Evolutionary conservation across 176 grass and related monocot genomes (phyloP).

Genomic region (Metroxylon sagu): DNA sequence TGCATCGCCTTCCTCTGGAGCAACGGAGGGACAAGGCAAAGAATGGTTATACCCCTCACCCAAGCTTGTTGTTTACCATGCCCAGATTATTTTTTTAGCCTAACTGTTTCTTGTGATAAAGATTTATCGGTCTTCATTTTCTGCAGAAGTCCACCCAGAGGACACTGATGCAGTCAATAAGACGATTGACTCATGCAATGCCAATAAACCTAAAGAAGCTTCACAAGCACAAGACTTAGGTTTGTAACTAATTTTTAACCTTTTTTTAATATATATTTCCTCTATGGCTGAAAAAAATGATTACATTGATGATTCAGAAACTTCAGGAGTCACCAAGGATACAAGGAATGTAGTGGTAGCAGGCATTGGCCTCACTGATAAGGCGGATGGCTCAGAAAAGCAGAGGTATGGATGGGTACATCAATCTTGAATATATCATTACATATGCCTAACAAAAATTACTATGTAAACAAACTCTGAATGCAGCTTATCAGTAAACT

Average conservation of each 20-base stretch:
- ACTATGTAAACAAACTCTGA: too few species aligned
- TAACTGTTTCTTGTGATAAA: too few species aligned
- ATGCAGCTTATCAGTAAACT: too few species aligned
- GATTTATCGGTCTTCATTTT: neutral
- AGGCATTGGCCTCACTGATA: slow-evolving; percentile 16
- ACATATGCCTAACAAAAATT: too few species aligned
- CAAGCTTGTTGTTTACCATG: slow-evolving; percentile 4
- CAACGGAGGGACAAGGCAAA: slow-evolving; percentile 52
- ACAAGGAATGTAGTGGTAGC: slow-evolving; percentile 4
- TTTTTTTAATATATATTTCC: too few species aligned
- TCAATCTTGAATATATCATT: too few species aligned
- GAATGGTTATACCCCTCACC: slow-evolving; percentile 36
- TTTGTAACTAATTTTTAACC: neutral
- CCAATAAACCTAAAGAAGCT: slow-evolving; percentile 10
- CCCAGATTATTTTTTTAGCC: too few species aligned
- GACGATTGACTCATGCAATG: slow-evolving; percentile 14
- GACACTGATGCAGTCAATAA: slow-evolving; percentile 38
- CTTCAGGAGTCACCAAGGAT: slow-evolving; percentile 15
- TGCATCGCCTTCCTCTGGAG: slow-evolving; percentile 53
- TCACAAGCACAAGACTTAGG: slow-evolving; percentile 29
- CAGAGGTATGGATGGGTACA: slow-evolving; percentile 49
- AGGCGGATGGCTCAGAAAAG: slow-evolving; percentile 61
- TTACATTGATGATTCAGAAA: neutral
- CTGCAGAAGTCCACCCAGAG: slow-evolving; percentile 26
- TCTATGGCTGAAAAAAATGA: too few species aligned